Percentiles rank a stretch among this genome's conserved stretches.
Evolutionary conservation across 2,329 filamentous ascomycete genomes (phyloP).

Genomic region (Nemania abortiva): DNA sequence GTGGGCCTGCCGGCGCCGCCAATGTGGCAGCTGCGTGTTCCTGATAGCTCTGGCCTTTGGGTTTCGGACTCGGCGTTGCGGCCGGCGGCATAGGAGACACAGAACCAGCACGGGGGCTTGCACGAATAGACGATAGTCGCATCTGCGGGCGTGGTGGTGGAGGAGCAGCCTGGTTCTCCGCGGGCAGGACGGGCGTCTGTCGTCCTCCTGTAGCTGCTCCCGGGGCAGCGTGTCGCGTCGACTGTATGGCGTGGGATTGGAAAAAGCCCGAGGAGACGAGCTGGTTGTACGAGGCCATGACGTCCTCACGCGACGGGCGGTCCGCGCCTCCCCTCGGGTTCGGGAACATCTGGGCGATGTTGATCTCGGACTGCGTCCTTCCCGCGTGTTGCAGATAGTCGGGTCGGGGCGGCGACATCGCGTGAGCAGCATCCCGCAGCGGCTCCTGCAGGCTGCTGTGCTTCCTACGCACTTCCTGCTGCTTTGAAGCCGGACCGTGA

Average conservation of each 20-base stretch:
- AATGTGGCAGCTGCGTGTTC: not conserved
- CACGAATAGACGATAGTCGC: conserved; percentile 42
- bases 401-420: conserved; percentile 32
- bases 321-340: conserved; percentile 36
- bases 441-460: conserved; percentile 51
- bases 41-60: conserved; percentile 21
- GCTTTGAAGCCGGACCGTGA: conserved; percentile 31
- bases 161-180: conserved; percentile 38
- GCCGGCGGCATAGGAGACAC: conserved; percentile 17
- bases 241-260: conserved; percentile 68
- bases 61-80: conserved; percentile 1
- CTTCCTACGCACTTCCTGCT: conserved; percentile 45
- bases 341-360: conserved; percentile 38
- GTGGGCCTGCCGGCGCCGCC: conserved; percentile 12
- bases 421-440: conserved; percentile 33
- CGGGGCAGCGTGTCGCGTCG: conserved; percentile 60
- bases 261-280: conserved; percentile 71
- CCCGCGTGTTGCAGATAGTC: conserved; percentile 38
- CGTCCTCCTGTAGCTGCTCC: conserved; percentile 14
- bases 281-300: conserved; percentile 67
- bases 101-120: conserved; percentile 15
- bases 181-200: conserved; percentile 33
- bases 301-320: conserved; percentile 61
- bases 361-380: conserved; percentile 47
- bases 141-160: conserved; percentile 40